Evolutionary conservation across 2,329 filamentous ascomycete genomes (phyloP), one percentile per base, ranked within the genome.

Genomic region (Hymenoscyphus fraxineus): DNA sequence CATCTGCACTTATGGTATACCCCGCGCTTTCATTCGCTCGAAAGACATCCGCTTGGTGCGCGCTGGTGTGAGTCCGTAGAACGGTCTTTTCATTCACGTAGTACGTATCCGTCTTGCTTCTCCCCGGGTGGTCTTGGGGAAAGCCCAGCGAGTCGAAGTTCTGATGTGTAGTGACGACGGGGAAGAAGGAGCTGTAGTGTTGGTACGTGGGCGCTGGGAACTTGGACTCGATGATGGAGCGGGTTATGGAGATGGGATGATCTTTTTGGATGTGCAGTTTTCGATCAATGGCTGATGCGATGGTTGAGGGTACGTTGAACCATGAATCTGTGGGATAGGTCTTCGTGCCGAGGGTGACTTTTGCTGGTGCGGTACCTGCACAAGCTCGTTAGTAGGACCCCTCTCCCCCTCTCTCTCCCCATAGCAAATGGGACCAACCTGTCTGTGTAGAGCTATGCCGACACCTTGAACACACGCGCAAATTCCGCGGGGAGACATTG

Each of bases 91-190:
- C 81, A 78, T 97, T 97, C 74, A 99, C 79, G 77, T 99, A 99
- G 81, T 98, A 99, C 0, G 95, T 98, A 78, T 99, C 95, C 15
- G 91, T 94, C 70, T 86, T 87, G 69, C 86, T 91, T 60, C 95
- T 89, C 65, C 95, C 95, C 3, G 93, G 91, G 73, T 99, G 95
- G 76, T 97, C 90, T 6, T 82, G 73, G 0, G 93, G 90, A 75
- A 99, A 98, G 56, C 93, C 93, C 7, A 99, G 82, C n/a, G 93
- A 95, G 78, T 99, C 95, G 75, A 99, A 99, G 77, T 99, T 99
- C 75, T 97, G 90, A 12, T 82, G 78, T 1, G 92, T 90, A 40
- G 89, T 88, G 31, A 98, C 95, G 51, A 97, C 87, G 0, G 95
- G 94, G 70, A 89, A 88, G 73, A 93, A 86, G 62, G 86, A 81